These are phyloP conservation scores for Solanum chmielewskii DNA, from an alignment of 257 asterid genomes.

Conservation along the genomic window DNA sequence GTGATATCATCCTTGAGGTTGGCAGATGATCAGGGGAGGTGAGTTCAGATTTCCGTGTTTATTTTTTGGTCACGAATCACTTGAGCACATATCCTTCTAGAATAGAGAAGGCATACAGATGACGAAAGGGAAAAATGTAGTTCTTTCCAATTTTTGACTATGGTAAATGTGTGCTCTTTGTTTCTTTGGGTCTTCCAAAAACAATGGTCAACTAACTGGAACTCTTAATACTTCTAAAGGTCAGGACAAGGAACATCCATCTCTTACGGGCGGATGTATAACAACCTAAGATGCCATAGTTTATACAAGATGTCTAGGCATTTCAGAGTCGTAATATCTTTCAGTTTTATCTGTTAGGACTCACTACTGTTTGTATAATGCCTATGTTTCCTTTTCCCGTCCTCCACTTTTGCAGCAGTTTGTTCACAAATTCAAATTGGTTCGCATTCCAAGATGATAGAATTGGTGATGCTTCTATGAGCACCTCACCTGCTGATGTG, in stretches of 20 bases:
- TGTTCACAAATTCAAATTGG: conserved; percentile 99
- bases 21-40: conserved; percentile 98
- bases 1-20: conserved; percentile 90
- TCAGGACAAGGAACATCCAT: background rate
- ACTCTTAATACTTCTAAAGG: background rate
- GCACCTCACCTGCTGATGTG: conserved; percentile 45
- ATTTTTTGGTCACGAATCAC: background rate
- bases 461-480: conserved; percentile 34
- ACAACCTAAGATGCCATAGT: background rate
- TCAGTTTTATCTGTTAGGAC: background rate
- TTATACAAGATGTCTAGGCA: background rate
- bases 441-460: conserved; percentile 91
- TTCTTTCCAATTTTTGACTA: background rate
- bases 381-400: background rate
- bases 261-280: background rate
- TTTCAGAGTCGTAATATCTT: background rate
- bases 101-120: background rate
- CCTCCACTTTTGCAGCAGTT: conserved; percentile 37
- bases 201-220: background rate
- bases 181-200: background rate
- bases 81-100: background rate
- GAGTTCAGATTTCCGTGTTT: conserved; percentile 13
- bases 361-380: background rate
- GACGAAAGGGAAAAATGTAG: too few relatives aligned
- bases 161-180: background rate